Evolutionary conservation across 163 green algal species (phyloP).

Genomic region (Chloromonas sp.): DNA sequence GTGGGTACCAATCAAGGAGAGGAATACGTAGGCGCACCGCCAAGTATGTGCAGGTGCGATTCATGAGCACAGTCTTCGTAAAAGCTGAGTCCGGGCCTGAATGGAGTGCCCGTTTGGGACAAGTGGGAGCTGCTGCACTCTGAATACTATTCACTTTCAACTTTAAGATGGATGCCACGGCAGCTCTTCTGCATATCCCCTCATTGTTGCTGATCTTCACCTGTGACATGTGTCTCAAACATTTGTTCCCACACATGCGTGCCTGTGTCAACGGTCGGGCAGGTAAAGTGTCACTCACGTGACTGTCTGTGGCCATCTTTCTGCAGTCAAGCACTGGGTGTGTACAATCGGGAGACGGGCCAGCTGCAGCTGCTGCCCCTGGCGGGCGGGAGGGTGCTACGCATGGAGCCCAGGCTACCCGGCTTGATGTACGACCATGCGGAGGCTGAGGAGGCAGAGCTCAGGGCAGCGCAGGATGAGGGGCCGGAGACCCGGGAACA

Average conservation of each 20-base stretch:
- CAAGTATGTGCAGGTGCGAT: no score
- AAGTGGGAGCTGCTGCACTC: no score
- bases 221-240: no score
- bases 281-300: not conserved
- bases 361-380: not conserved
- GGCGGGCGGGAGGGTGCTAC: not conserved
- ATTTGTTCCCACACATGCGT: no score
- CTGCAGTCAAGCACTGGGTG: not conserved
- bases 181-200: no score
- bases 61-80: no score
- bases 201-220: no score
- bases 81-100: no score
- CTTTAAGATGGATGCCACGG: no score
- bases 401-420: constrained; percentile 7
- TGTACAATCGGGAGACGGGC: not conserved
- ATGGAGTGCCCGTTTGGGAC: no score
- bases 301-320: not conserved
- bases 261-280: not conserved
- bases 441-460: not conserved
- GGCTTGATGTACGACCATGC: not conserved
- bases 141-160: no score
- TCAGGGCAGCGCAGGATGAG: not conserved
- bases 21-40: not conserved
- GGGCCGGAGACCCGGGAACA: not conserved
- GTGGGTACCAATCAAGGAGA: not conserved